Base-by-base conservation (phyloP, 371 early-diverging fungal genomes). In the Phascolomyces articulosus region DNA sequence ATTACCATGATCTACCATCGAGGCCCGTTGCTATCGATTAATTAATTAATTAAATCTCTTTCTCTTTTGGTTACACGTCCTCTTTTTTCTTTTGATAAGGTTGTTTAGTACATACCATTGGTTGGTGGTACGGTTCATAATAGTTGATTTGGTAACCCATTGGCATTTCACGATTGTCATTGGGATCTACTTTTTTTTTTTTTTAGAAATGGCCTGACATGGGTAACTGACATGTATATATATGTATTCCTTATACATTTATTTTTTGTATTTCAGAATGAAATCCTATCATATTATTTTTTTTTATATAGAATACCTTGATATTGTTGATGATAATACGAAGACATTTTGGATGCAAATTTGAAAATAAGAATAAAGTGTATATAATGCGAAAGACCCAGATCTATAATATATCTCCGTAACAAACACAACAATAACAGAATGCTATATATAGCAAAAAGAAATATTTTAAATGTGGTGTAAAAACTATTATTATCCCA, bases 401-500 rank as follows among this genome's bases (percentile, higher is more conserved):
- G 51, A 51, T 51, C 21, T 51, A n/a, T 51, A 51, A 51, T 51
- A n/a, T n/a, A 51, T 51, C 26, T 51, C 51, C 51, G 51, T 11
- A 51, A 11, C 11, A 51, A 51, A 11, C 11, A 51, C 23, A 51
- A 51, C 51, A 51, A 51, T 51, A 51, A 51, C 51, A 51, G 44
- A 16, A 51, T 51, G 23, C 51, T 51, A 51, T 51, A 51, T 51
- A 51, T 23, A 51, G 51, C 23, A 24, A 44, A 16, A 4, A n/a
- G 44, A 13, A 44, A 16, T 13, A n/a, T n/a, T 16, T 8, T 44
- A 4, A 18, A 4, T 44, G 44, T n/a, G 4, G 16, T 44, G 16
- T 13, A 44, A 44, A 34, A 9, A 34, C 34, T 34, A 34, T 34
- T 34, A 34, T 34, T 34, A 34, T 34, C 34, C 34, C 11, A 11